Conservation (phyloP, 805 yeast species). For the Schwanniomyces occidentalis region DNA sequence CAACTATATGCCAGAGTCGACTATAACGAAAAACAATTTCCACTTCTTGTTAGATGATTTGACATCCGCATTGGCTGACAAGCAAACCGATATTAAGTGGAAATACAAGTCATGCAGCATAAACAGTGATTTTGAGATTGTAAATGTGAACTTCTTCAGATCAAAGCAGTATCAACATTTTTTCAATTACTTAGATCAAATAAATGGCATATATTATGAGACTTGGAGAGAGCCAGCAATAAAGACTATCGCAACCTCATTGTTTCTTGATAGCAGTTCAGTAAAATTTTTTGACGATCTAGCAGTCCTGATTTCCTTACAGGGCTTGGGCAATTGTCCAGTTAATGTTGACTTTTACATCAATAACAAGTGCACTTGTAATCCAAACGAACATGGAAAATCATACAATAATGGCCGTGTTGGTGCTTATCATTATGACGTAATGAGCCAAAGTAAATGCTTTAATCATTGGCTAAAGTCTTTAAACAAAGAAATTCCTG, state of each 20-base stretch:
- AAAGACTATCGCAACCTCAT: conserved; percentile 14
- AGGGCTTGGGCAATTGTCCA: conserved; percentile 14
- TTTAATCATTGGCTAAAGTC: conserved; percentile 4
- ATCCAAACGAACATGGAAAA: conserved; percentile 4
- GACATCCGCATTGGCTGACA: not conserved
- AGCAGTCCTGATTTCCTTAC: conserved; percentile 8
- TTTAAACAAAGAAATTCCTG: conserved; percentile 2
- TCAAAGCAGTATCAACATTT: conserved; percentile 11
- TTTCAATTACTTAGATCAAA: conserved; percentile 10
- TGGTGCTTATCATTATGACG: conserved; percentile 3
- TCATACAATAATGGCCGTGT: conserved; percentile 3
- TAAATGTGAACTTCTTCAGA: conserved; percentile 8
- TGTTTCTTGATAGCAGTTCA: conserved; percentile 9
- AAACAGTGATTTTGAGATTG: conserved; percentile 13
- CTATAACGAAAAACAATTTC: conserved; percentile 5
- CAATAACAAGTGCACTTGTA: conserved; percentile 11
- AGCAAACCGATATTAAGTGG: conserved; percentile 8
- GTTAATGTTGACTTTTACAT: conserved; percentile 8
- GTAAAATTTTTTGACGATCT: conserved; percentile 14
- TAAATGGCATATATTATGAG: conserved; percentile 11
- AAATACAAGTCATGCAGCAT: conserved; percentile 11
- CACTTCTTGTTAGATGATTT: conserved; percentile 8
- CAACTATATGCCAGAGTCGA: conserved; percentile 1
- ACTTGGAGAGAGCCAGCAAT: conserved; percentile 15
- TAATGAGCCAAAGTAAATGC: conserved; percentile 5